A percentile compares a stretch with the other conserved stretches of the same genome.
These are phyloP conservation scores for Brasilioporus rufonigricans DNA, from an alignment of 768 basidiomycete species.

Conservation along the genomic window DNA sequence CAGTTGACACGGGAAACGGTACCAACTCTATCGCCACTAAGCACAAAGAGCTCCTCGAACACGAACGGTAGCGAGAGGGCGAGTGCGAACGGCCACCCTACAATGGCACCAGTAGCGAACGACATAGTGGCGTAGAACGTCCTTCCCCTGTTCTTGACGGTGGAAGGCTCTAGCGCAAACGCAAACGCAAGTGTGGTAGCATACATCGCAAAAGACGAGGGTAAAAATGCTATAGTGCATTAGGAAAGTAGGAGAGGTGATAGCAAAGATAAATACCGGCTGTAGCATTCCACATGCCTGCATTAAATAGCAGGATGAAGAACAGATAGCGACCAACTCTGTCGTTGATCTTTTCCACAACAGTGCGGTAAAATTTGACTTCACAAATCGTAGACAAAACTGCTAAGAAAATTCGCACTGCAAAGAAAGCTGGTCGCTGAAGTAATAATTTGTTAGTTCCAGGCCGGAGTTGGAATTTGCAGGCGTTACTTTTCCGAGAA, in stretches of 20 bases:
- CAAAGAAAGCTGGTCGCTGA: constrained; percentile 87
- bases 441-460: constrained; percentile 13
- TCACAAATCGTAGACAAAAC: constrained; percentile 74
- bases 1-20: constrained; percentile 46
- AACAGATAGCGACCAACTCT: constrained; percentile 92
- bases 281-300: constrained; percentile 95
- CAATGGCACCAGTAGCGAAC: constrained; percentile 79
- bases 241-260: constrained; percentile 8
- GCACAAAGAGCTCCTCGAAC: constrained; percentile 83
- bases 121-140: constrained; percentile 63
- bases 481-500: constrained; percentile 67
- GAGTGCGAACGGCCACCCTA: constrained; percentile 97
- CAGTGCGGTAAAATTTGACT: constrained; percentile 76
- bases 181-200: constrained; percentile 76
- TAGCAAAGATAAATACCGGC: constrained; percentile 47
- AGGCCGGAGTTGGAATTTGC: not conserved
- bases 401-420: constrained; percentile 77
- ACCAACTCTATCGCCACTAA: constrained; percentile 63
- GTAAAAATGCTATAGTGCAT: constrained; percentile 71
- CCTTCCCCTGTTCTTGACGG: constrained; percentile 47
- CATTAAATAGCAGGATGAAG: constrained; percentile 78
- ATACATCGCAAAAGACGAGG: constrained; percentile 96
- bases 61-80: constrained; percentile 87
- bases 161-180: constrained; percentile 60
- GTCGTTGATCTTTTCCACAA: constrained; percentile 81